Base-by-base conservation (phyloP, 2,329 filamentous ascomycete species). In the Sclerotinia subarctica region DNA sequence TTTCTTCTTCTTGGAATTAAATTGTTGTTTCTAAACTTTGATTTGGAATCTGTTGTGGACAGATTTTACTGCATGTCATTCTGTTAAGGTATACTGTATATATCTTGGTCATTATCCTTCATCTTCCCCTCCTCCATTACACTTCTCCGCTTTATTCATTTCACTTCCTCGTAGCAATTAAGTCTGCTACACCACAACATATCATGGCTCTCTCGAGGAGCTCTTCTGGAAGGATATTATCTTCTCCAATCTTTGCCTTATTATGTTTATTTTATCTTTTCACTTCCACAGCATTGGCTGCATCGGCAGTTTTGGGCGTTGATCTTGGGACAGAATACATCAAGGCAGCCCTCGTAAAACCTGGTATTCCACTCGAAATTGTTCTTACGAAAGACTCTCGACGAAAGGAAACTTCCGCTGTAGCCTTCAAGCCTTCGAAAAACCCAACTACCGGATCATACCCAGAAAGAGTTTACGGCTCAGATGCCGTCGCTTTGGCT, bases 331-430 rank as follows among this genome's bases (percentile, higher is more conserved):
- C 95, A 68, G 93, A 97, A 79, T 97, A 96, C 81, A 91, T 99
- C 82, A 99, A 98, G 83, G 94, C 94, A 38, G 89, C 92, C 19
- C 87, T 99, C 53, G 94, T 99, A 70, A 98, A 98, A 82, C 95
- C 95, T 2, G 95, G 95, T 70, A 94, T 96, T 64, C 95, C 95
- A 15, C 92, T 99, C 78, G 95, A 99, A 74, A 98, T 99, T 73
- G 94, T 99, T 78, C 86, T 97, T 68, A 97, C 94, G 42, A 99
- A 98, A 79, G 95, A 99, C 81, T 97, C 95, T 42, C 92, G 96
- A 79, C 90, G 95, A 77, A 99, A 99, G 83, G 95, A 99, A 79
- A 87, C 86, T 32, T 92, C 94, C 2, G 94, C 93, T 53, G 88
- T 99, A 73, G 91, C 93, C 54, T 98, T 99, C 82, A 98, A 99